phyloP scores from a whole-genome alignment of 2,329 filamentous ascomycete species.

The Colletotrichum sp. region DNA sequence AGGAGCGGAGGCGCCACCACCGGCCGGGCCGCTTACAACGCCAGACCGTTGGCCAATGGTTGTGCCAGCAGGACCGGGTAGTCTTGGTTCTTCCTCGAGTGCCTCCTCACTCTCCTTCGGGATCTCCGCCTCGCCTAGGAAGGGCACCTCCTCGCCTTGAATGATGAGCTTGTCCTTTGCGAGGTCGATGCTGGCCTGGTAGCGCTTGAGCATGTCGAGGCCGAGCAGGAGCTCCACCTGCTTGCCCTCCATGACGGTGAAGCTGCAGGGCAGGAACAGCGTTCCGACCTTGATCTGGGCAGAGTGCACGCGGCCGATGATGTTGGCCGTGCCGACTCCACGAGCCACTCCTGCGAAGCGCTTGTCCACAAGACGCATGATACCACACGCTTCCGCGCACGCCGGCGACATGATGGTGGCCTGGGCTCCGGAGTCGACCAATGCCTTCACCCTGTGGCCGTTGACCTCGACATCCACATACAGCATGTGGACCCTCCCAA shows the following conservation, averaged over 20 bases:
- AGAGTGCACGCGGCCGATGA: conserved; percentile 93
- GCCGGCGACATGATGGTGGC: conserved; percentile 98
- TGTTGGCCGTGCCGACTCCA: conserved; percentile 92
- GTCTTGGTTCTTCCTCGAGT: conserved; percentile 78
- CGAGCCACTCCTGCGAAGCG: conserved; percentile 91
- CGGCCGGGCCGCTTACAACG: conserved; percentile 65
- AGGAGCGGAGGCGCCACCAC: conserved; percentile 28
- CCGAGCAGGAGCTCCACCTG: conserved; percentile 92
- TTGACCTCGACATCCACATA: conserved; percentile 98
- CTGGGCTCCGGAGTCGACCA: conserved; percentile 97
- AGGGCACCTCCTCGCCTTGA: conserved; percentile 85
- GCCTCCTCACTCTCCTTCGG: conserved; percentile 81
- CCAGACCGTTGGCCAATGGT: conserved; percentile 85
- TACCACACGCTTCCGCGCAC: conserved; percentile 89
- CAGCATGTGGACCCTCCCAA: conserved; percentile 93
- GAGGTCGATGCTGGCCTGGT: conserved; percentile 92
- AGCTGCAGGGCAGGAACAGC: conserved; percentile 88
- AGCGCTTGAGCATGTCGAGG: conserved; percentile 94
- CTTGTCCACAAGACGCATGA: conserved; percentile 94
- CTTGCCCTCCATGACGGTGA: conserved; percentile 99
- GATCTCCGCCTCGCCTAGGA: conserved; percentile 91
- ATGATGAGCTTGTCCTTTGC: conserved; percentile 85
- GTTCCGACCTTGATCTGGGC: conserved; percentile 93
- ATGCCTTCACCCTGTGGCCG: conserved; percentile 87
- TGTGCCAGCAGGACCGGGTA: conserved; percentile 86